Percentiles rank a stretch among this genome's conserved stretches.
Evolutionary conservation across 768 basidiomycete genomes (phyloP).

Genomic region (Hydnomerulius pinastri): DNA sequence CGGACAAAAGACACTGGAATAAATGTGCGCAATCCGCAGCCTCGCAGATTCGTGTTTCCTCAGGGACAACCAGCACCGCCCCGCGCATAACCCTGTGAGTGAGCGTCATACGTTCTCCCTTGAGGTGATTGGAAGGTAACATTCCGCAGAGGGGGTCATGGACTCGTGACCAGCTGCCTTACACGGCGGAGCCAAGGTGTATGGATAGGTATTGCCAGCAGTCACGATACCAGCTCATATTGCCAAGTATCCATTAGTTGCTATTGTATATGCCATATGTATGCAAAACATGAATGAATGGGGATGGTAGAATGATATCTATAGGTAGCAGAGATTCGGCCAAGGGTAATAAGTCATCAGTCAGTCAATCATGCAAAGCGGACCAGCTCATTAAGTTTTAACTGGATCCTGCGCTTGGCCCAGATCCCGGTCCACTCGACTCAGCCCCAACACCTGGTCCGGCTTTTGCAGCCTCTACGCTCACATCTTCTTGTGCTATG

Average conservation of each 20-base stretch:
- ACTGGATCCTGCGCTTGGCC: constrained; percentile 18
- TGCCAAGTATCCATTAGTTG: constrained; percentile 13
- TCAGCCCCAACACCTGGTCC: constrained; percentile 12
- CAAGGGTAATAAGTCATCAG: constrained; percentile 17
- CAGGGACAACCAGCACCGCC: too few species aligned
- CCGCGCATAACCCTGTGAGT: too few species aligned
- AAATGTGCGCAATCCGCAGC: too few species aligned
- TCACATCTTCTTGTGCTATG: constrained; percentile 26
- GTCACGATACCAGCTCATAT: too few species aligned
- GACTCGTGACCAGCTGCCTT: too few species aligned
- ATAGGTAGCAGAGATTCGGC: constrained; percentile 11
- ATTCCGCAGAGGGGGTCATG: too few species aligned
- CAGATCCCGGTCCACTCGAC: constrained; percentile 16
- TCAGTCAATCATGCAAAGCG: not conserved
- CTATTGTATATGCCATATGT: constrained; percentile 13
- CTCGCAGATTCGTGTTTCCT: too few species aligned
- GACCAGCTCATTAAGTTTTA: constrained; percentile 16
- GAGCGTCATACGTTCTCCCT: too few species aligned
- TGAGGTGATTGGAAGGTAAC: too few species aligned
- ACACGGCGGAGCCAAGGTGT: too few species aligned
- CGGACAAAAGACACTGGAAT: too few species aligned
- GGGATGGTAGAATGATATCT: constrained; percentile 25
- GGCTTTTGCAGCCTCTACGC: constrained; percentile 16
- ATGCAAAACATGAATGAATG: constrained; percentile 26
- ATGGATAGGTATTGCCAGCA: too few species aligned